These are phyloP conservation scores for Chaetomiaceae sp. DNA, from an alignment of 2,329 filamentous ascomycete species.

Conservation along the genomic window DNA sequence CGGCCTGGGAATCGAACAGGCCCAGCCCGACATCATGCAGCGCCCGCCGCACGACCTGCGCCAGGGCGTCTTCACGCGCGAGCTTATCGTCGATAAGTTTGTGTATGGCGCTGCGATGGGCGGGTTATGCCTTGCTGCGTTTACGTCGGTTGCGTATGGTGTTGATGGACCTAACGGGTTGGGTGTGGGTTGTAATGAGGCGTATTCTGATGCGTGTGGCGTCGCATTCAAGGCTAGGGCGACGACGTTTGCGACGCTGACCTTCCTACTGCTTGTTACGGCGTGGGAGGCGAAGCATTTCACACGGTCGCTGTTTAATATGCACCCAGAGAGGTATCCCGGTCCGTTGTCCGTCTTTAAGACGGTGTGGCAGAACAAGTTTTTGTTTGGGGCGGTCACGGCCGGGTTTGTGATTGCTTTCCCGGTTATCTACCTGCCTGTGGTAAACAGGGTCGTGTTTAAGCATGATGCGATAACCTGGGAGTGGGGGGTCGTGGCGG, in stretches of 20 bases:
- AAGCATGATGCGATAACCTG: conserved; percentile 64
- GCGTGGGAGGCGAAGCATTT: conserved; percentile 73
- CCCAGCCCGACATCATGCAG: conserved; percentile 61
- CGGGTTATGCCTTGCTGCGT: conserved; percentile 55
- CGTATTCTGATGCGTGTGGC: conserved; percentile 46
- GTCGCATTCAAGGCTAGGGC: conserved; percentile 61
- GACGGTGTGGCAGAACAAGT: conserved; percentile 65
- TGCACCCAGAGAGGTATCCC: conserved; percentile 50
- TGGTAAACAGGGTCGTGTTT: conserved; percentile 62
- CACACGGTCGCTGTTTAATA: conserved; percentile 63
- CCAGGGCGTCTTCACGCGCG: conserved; percentile 58
- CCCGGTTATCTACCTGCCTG: conserved; percentile 63
- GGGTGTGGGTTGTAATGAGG: conserved; percentile 55
- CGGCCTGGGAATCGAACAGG: conserved; percentile 66
- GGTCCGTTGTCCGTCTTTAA: conserved; percentile 49
- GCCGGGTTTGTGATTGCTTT: conserved; percentile 57
- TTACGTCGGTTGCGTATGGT: conserved; percentile 56
- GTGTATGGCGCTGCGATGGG: conserved; percentile 63
- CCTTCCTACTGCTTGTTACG: conserved; percentile 63
- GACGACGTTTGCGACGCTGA: conserved; percentile 65
- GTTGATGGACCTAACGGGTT: conserved; percentile 43
- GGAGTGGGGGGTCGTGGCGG: conserved; percentile 68
- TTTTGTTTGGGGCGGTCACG: conserved; percentile 61
- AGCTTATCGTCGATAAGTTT: conserved; percentile 64
- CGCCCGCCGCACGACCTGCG: conserved; percentile 60